These are phyloP conservation scores for Picochlorum costavermella DNA, from an alignment of 139 green algal species.

Conservation along the genomic window DNA sequence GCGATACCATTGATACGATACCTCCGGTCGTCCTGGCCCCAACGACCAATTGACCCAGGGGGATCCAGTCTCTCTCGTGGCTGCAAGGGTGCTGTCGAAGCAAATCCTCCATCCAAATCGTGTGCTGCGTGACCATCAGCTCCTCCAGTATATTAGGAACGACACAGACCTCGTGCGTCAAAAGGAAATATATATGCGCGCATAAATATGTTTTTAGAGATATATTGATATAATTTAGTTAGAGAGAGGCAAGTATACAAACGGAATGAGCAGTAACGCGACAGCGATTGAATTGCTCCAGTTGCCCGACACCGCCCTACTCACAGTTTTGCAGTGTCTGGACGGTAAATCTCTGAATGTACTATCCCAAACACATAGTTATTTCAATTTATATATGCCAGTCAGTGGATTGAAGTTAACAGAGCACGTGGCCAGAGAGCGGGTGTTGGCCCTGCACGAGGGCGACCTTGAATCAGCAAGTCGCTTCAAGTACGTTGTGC, in stretches of 20 bases:
- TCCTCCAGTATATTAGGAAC: too few species aligned
- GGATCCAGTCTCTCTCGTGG: background rate
- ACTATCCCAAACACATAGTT: constrained; percentile 7
- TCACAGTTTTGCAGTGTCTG: constrained; percentile 4
- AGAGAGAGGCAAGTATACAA: background rate
- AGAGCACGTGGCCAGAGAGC: constrained; percentile 13
- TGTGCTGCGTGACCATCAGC: too few species aligned
- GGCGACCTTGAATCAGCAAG: constrained; percentile 1
- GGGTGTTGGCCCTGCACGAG: background rate
- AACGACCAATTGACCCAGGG: background rate
- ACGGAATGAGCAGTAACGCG: background rate
- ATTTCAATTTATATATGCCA: constrained; percentile 8
- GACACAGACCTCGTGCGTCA: too few species aligned
- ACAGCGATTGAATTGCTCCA: constrained; percentile 6
- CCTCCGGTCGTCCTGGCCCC: background rate
- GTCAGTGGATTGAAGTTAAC: constrained; percentile 6
- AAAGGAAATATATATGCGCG: too few species aligned
- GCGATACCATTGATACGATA: too few species aligned
- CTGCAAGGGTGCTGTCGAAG: too few species aligned
- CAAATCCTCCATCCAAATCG: too few species aligned
- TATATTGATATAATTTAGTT: too few species aligned
- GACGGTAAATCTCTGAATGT: constrained; percentile 12
- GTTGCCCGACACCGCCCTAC: constrained; percentile 7
- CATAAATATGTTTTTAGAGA: too few species aligned
- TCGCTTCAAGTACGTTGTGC: constrained; percentile 23